Percentiles rank a stretch among this genome's conserved stretches.
Conservation (phyloP, 148 eudicot species). For the Cornus suecica region DNA sequence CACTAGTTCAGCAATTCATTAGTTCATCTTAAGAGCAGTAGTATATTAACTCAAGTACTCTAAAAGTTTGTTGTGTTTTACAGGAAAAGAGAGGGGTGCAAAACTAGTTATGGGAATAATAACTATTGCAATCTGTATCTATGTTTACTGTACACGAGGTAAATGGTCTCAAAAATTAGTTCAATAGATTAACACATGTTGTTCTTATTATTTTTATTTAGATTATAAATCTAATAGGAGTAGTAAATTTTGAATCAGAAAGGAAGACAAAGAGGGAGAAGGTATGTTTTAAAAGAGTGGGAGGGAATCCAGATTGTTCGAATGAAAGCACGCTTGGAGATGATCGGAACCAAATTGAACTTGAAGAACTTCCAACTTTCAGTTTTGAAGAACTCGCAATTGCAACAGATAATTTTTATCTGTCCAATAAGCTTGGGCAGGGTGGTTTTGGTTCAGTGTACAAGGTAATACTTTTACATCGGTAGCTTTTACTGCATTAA, state of each 20-base stretch:
- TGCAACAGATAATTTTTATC: constrained; percentile 27
- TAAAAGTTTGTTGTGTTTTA: not conserved
- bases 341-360: not conserved
- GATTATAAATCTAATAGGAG: not conserved
- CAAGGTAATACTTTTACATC: constrained; percentile 19
- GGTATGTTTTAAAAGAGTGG: not conserved
- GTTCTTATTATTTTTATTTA: not conserved
- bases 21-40: not conserved
- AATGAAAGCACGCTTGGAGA: not conserved
- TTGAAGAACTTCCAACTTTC: constrained; percentile 22
- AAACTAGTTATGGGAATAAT: not conserved
- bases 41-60: not conserved
- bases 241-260: not conserved
- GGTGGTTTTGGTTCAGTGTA: constrained; percentile 43
- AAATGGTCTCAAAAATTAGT: not conserved
- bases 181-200: not conserved
- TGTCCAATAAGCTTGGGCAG: constrained; percentile 25
- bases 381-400: constrained; percentile 15
- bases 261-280: not conserved
- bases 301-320: not conserved
- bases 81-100: not conserved
- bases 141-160: constrained; percentile 23
- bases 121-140: not conserved
- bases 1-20: too few species aligned
- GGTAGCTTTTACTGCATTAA: too few species aligned